Conservation (phyloP, 257 asterid species). For the Plantago major region DNA sequence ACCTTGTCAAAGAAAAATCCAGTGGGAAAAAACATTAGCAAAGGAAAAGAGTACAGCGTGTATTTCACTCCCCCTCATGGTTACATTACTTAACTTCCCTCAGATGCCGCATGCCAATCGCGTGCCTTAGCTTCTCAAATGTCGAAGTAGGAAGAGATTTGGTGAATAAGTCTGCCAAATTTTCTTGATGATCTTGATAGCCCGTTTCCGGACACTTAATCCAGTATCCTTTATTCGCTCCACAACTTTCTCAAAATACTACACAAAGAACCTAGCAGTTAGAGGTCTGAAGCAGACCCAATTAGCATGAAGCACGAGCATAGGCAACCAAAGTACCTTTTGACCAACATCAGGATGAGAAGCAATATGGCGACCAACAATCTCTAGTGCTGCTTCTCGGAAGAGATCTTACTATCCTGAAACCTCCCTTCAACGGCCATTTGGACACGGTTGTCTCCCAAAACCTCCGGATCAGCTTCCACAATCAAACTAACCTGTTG, state of each 20-base stretch:
- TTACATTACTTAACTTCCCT: too few relatives aligned
- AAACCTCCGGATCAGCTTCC: constrained; percentile 98
- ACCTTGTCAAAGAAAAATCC: too few relatives aligned
- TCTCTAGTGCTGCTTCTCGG: constrained; percentile 99
- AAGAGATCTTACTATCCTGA: constrained; percentile 90
- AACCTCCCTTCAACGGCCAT: constrained; percentile 97
- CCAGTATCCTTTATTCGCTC: constrained; percentile 98
- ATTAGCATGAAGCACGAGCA: constrained; percentile 16
- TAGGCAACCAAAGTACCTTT: constrained; percentile 55
- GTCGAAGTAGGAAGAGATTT: too few relatives aligned
- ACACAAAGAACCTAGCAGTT: constrained; percentile 26
- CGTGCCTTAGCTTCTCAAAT: too few relatives aligned
- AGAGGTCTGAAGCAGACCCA: constrained; percentile 26
- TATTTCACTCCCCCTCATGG: too few relatives aligned
- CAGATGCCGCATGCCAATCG: too few relatives aligned
- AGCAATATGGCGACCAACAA: constrained; percentile 98
- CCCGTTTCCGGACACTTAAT: constrained; percentile 97
- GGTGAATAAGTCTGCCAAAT: too few relatives aligned
- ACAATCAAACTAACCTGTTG: constrained; percentile 92
- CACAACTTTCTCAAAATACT: constrained; percentile 98
- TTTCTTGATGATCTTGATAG: constrained; percentile 88
- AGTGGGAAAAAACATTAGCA: too few relatives aligned
- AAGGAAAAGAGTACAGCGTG: too few relatives aligned
- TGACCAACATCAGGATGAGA: constrained; percentile 98
- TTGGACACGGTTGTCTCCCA: constrained; percentile 87